Base-by-base conservation (phyloP, 202 grass and related monocot genomes). In the Zizania palustris region DNA sequence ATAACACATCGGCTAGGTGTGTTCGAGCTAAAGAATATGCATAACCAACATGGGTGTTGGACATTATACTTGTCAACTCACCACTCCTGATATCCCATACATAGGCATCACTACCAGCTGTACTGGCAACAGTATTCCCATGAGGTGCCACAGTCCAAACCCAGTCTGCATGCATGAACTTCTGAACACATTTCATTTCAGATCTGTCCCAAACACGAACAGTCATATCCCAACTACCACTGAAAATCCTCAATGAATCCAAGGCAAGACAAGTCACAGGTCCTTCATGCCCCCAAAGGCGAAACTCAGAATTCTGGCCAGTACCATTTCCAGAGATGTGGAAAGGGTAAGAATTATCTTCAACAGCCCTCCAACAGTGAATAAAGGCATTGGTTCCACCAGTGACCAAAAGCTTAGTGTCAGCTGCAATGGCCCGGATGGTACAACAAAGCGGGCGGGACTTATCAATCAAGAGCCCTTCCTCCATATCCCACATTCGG, bases 141-240 rank as follows among this genome's bases (percentile, higher is more conserved):
- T 63, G 87, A 80, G 80, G 87, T 16, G 82, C 73, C 34, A 98
- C 69, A 81, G 76, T 68, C 89, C 87, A 92, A 10, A 98, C 95
- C 95, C 95, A 98, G 18, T 98, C 91, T 38, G 64, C 80, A 63
- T 98, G 95, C 80, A 82, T 92, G 82, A 98, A 77, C 85, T 82
- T 94, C 72, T 71, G 89, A 44, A 98, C 77, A 46, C 95, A 98
- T 18, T 94, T 80, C 85, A 82, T 92, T 60, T 84, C 69, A 55
- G 71, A 40, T 75, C 95, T 88, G 41, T 94, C 91, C 91, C 89
- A 94, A 67, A 98, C 67, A 79, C 89, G 83, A 73, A 98, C 77
- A 72, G 84, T 92, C 89, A 92, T 98, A 76, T 98, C 95, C 91
- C 91, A 98, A 65, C 91, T 94, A 70, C 91, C 91, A 80, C 95